These are phyloP conservation scores for Vinca major DNA, from an alignment of 305 asterid species.

Conservation along the genomic window DNA sequence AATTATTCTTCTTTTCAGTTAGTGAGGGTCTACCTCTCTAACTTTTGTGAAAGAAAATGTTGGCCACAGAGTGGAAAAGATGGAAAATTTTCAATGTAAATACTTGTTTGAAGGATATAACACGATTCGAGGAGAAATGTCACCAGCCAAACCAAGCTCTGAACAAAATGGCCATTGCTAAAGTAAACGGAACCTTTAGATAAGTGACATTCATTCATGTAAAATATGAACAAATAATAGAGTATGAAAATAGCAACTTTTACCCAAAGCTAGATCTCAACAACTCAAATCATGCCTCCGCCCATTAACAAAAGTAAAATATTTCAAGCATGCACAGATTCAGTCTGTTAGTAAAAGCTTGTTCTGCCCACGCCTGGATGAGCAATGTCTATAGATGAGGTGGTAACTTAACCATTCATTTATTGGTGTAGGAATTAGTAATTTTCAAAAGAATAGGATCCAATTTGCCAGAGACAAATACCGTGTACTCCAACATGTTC, in stretches of 20 bases:
- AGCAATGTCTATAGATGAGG: not conserved
- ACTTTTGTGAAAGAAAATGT: no score
- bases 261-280: not conserved
- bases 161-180: not conserved
- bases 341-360: not conserved
- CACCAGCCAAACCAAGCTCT: not conserved
- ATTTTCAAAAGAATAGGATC: slow-evolving; percentile 3
- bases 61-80: no score
- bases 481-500: slow-evolving; percentile 99
- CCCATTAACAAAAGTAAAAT: not conserved
- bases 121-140: not conserved
- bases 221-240: not conserved
- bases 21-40: no score
- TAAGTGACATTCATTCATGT: not conserved
- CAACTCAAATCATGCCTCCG: not conserved
- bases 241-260: not conserved
- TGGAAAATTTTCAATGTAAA: no score
- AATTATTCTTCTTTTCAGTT: no score
- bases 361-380: not conserved
- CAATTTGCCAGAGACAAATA: slow-evolving; percentile 21
- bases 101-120: not conserved
- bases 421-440: slow-evolving; percentile 13
- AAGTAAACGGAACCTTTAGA: not conserved
- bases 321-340: no score
- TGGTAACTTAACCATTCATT: not conserved